These are phyloP conservation scores for Tetrapisispora pingtungensis DNA, from an alignment of 805 yeast species.

Conservation along the genomic window DNA sequence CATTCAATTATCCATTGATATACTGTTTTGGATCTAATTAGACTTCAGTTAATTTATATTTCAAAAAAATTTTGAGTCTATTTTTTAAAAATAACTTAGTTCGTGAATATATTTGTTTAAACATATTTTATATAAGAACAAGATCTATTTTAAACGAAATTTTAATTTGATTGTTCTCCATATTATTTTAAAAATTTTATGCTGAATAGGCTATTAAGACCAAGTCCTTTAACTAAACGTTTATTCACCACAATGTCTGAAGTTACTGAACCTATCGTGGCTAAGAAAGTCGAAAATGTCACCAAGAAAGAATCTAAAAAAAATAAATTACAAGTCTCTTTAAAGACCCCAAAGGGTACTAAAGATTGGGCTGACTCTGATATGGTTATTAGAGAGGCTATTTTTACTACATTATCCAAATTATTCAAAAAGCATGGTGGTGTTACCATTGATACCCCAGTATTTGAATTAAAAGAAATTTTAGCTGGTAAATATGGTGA, in stretches of 20 bases:
- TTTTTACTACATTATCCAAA: slow-evolving; percentile 60
- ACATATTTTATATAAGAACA: too few relatives aligned
- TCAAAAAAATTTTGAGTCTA: too few relatives aligned
- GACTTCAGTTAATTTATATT: too few relatives aligned
- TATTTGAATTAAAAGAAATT: slow-evolving; percentile 90
- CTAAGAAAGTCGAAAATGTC: slow-evolving; percentile 9
- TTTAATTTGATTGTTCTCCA: too few relatives aligned
- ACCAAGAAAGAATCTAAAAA: slow-evolving; percentile 11
- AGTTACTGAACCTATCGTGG: slow-evolving; percentile 4
- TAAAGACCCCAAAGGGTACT: slow-evolving; percentile 95
- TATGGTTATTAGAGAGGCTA: slow-evolving; percentile 87
- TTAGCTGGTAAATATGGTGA: slow-evolving; percentile 97
- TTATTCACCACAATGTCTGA: slow-evolving; percentile 12
- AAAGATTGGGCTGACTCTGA: slow-evolving; percentile 98
- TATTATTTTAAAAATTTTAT: slow-evolving; percentile 3
- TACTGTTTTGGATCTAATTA: too few relatives aligned
- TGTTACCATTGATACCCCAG: slow-evolving; percentile 97
- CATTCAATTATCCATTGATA: too few relatives aligned
- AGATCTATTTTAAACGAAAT: too few relatives aligned
- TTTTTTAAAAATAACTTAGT: too few relatives aligned
- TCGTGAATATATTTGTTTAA: too few relatives aligned
- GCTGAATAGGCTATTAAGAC: slow-evolving; percentile 6
- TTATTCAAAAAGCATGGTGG: slow-evolving; percentile 95
- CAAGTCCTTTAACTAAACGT: slow-evolving; percentile 1
- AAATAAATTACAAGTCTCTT: slow-evolving; percentile 52